Percentiles rank a stretch among this genome's conserved stretches.
phyloP scores from a whole-genome alignment of 345 rosid genomes.

The Capsella bursapastoris region DNA sequence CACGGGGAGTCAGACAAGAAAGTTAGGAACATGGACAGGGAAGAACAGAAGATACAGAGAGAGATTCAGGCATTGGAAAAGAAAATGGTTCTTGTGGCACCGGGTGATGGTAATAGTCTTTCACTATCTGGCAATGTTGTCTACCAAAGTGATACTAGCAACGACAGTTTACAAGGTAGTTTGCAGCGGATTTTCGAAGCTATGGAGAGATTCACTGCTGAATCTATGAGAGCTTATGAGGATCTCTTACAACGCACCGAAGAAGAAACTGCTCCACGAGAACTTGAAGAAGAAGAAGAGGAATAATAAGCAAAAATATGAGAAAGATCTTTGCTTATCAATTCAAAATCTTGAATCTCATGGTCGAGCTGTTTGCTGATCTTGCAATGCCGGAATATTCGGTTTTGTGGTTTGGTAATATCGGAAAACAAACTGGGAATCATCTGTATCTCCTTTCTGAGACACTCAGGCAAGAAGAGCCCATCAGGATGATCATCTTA shows the following conservation, averaged over 20 bases:
- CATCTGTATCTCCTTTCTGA: slow-evolving; percentile 5
- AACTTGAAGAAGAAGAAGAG: slow-evolving; percentile 51
- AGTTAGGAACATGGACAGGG: slow-evolving; percentile 67
- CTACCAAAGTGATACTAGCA: slow-evolving; percentile 77
- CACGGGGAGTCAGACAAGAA: slow-evolving; percentile 70
- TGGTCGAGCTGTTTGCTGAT: slow-evolving; percentile 30
- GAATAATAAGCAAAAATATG: slow-evolving; percentile 31
- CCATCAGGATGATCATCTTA: slow-evolving; percentile 13
- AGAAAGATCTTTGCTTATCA: slow-evolving; percentile 29
- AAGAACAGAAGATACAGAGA: slow-evolving; percentile 86
- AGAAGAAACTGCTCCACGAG: slow-evolving; percentile 62
- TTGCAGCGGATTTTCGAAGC: slow-evolving; percentile 80
- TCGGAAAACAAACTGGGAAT: slow-evolving; percentile 14
- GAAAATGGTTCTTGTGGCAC: slow-evolving; percentile 59
- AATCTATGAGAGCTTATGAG: slow-evolving; percentile 70
- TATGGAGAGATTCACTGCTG: slow-evolving; percentile 80
- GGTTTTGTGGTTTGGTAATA: slow-evolving; percentile 1
- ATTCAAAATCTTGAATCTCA: neutral
- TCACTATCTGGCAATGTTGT: slow-evolving; percentile 52
- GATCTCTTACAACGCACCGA: slow-evolving; percentile 77
- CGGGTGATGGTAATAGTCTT: slow-evolving; percentile 41
- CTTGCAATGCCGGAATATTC: slow-evolving; percentile 29
- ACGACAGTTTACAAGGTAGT: slow-evolving; percentile 67
- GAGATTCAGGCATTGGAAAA: slow-evolving; percentile 90
- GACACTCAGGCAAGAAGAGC: neutral